These are phyloP conservation scores for Cornus florida DNA, from an alignment of 148 eudicot species.

Conservation along the genomic window DNA sequence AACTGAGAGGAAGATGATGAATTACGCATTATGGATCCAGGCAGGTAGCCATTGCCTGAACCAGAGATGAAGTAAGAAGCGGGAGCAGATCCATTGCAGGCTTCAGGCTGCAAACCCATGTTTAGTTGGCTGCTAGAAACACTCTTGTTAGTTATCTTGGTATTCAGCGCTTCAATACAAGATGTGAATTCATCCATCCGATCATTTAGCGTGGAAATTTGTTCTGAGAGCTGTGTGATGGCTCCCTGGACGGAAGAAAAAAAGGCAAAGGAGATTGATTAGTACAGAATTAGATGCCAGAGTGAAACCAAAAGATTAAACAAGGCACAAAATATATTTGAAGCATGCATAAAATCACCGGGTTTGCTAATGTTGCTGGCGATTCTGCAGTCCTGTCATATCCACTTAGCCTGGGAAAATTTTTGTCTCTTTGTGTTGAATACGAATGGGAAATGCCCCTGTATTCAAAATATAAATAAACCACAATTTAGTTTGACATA, in stretches of 20 bases:
- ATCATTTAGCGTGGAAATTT: conserved; percentile 76
- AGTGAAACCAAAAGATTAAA: not conserved
- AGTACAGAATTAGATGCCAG: not conserved
- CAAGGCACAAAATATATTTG: not conserved
- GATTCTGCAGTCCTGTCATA: conserved; percentile 52
- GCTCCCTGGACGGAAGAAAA: conserved; percentile 42
- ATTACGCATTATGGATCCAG: conserved; percentile 53
- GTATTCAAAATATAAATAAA: conserved; percentile 6
- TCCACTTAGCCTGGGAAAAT: conserved; percentile 40
- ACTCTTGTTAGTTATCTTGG: conserved; percentile 48
- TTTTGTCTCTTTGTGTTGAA: conserved; percentile 59
- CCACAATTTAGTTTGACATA: not conserved
- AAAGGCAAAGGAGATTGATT: not conserved
- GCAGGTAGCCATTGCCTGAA: conserved; percentile 71
- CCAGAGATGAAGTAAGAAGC: conserved; percentile 77
- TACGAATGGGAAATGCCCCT: conserved; percentile 79
- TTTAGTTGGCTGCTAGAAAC: conserved; percentile 53
- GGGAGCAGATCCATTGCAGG: conserved; percentile 74
- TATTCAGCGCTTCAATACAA: conserved; percentile 73
- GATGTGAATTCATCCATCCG: conserved; percentile 87
- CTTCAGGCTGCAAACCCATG: conserved; percentile 47
- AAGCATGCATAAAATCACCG: conserved; percentile 39
- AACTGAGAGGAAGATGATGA: conserved; percentile 71
- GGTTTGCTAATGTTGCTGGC: conserved; percentile 34
- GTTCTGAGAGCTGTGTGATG: conserved; percentile 68